Percentiles rank a stretch among this genome's conserved stretches.
These are phyloP conservation scores for Diaporthe velutina DNA, from an alignment of 2,329 filamentous ascomycete species.

Conservation along the genomic window DNA sequence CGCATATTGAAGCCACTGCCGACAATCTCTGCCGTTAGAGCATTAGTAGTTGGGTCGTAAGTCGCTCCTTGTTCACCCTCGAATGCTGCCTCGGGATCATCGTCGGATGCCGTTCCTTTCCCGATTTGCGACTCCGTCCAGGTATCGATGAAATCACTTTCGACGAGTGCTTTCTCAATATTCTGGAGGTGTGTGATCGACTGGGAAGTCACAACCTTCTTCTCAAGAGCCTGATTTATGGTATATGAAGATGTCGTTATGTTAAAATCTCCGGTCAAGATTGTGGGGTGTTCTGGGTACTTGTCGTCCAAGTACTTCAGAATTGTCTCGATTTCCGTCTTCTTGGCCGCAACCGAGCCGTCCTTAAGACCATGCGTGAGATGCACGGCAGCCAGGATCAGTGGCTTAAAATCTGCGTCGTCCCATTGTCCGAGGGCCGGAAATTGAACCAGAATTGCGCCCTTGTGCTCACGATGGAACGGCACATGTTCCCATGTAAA, in stretches of 20 bases:
- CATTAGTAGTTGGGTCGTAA: conserved; percentile 71
- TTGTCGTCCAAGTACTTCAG: conserved; percentile 57
- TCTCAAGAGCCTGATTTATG: conserved; percentile 64
- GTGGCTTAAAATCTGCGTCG: conserved; percentile 48
- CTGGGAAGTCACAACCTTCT: conserved; percentile 64
- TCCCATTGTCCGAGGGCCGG: conserved; percentile 46
- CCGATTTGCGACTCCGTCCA: conserved; percentile 63
- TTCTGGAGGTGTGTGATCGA: conserved; percentile 57
- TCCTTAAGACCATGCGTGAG: conserved; percentile 73
- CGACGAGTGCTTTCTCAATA: conserved; percentile 60
- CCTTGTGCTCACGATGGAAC: conserved; percentile 69
- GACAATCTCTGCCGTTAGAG: conserved; percentile 65
- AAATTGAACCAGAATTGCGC: conserved; percentile 63
- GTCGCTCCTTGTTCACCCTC: conserved; percentile 76
- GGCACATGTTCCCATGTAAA: conserved; percentile 69
- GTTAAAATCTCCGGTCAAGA: conserved; percentile 76
- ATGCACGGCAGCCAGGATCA: conserved; percentile 70
- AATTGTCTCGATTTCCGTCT: conserved; percentile 66
- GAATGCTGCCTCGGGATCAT: conserved; percentile 52
- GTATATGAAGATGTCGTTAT: conserved; percentile 70
- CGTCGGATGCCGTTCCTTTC: conserved; percentile 56
- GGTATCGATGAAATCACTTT: conserved; percentile 63
- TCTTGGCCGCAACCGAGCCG: conserved; percentile 68
- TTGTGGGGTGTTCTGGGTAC: conserved; percentile 61
- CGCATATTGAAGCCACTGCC: conserved; percentile 62